Base-by-base conservation (phyloP, 768 basidiomycete species). In the Tremella mesenterica region DNA sequence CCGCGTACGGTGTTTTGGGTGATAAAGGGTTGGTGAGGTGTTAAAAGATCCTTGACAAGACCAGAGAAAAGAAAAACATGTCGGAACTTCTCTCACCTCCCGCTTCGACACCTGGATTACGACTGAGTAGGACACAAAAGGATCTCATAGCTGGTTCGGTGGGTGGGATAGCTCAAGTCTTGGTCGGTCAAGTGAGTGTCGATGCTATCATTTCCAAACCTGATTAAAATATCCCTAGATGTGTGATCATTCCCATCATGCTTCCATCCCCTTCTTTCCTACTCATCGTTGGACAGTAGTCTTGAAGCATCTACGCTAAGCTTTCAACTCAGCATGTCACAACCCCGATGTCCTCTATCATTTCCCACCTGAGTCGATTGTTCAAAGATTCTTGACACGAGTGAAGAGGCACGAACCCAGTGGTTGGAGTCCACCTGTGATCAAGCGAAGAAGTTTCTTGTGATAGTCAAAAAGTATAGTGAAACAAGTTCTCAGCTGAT, bases 121-220 rank as follows among this genome's bases (percentile, higher is more conserved):
- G 56, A 2, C 43, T 69, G 27, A 69, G 54, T 26, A 61, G 63
- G 68, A 86, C 88, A 28, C 78, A 82, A 45, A 90, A 89, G 76
- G 91, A 95, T 72, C 74, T 95, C 59, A 79, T 86, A 31, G 89
- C 88, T 52, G 91, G 91, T 45, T 91, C 88, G 28, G 83, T 81
- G n/a, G 90, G 90, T 44, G 90, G 90, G 46, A 83, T 93, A 67
- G 83, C 84, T 54, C 91, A 92, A 31, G 65, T 65, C 18, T 38
- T 65, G n/a, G 61, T 67, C 44, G 65, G 59, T 13, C 59, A 57
- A 52, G 66, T 67, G n/a, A 43, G 64, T 58, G 18, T 36, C n/a
- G n/a, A n/a, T n/a, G n/a, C n/a, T n/a, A n/a, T n/a, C n/a, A n/a
- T n/a, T n/a, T n/a, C n/a, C n/a, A n/a, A n/a, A n/a, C n/a, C n/a